Evolutionary conservation across 257 asterid genomes (phyloP), one percentile per base, ranked within the genome.

Genomic region (Scutellaria baicalensis): DNA sequence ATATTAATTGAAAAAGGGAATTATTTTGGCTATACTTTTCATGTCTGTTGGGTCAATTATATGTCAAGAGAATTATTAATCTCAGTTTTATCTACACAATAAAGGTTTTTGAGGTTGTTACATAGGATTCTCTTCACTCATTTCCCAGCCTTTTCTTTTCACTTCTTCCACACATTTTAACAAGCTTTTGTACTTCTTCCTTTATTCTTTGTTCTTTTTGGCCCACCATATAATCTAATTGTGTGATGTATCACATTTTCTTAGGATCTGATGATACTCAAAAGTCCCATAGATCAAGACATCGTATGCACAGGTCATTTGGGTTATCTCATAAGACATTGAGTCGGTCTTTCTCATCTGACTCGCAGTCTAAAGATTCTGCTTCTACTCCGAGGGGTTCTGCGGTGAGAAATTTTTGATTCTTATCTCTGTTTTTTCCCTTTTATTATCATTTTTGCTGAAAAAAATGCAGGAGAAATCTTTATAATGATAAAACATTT

Each of bases 231-330:
- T 31, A 75, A 72, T 74, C 69, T 76, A 63, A 77, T 77, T 71
- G 66, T 81, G 55, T 47, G 58, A 12, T 70, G 49, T 54, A 47
- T 77, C 51, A 52, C 65, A 13, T 68, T 63, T 70, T 75, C 79
- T 20, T 47, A 92, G 98, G 84, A 73, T 92, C 88, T 36, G 95
- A 86, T 79, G 96, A 89, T 68, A 78, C 88, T 58, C 95, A 86
- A 60, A 92, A 81, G 81, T 88, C 92, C 54, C 82, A 87, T 54
- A 80, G 89, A 73, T 86, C 98, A 51, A 89, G 93, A 81, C 81
- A 77, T 55, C 92, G 92, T 21, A 84, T 76, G 74, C 93, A 78
- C 64, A 83, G 88, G 71, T 81, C 84, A 27, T 76, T 79, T 2
- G 87, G 84, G 31, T 65, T 81, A 48, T 77, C 91, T 68, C 86